Evolutionary conservation across 2,329 filamentous ascomycete genomes (phyloP).

Genomic region (Fusarium mundagurra): DNA sequence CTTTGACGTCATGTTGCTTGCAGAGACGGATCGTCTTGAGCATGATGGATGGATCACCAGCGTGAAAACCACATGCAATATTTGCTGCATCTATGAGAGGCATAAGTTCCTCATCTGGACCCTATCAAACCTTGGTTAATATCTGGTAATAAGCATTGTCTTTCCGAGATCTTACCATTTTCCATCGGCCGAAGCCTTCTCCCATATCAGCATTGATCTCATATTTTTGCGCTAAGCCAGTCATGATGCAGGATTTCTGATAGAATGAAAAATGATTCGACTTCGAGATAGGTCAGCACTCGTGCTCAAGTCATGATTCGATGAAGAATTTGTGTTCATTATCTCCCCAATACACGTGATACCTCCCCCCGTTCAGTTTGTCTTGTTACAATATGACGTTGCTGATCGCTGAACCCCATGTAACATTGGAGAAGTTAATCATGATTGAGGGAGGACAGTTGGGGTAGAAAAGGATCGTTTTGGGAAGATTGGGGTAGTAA

Average conservation of each 20-base stretch:
- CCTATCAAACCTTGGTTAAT: neutral
- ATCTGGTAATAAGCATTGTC: neutral
- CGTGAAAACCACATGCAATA: conserved; percentile 69
- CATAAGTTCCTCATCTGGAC: conserved; percentile 68
- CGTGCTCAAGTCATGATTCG: neutral
- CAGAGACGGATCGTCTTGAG: conserved; percentile 65
- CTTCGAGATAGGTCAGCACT: neutral
- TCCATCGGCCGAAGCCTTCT: neutral
- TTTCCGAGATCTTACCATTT: neutral
- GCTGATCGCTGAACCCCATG: neutral
- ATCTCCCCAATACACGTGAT: neutral
- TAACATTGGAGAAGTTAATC: neutral
- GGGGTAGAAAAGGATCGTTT: neutral
- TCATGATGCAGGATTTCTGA: neutral
- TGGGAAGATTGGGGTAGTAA: neutral
- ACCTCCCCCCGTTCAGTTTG: neutral
- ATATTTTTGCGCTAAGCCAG: neutral
- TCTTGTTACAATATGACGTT: neutral
- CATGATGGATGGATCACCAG: conserved; percentile 73
- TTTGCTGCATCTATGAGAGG: conserved; percentile 71
- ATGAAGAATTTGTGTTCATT: neutral
- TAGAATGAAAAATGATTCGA: neutral
- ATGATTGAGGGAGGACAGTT: neutral
- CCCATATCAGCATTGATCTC: conserved; percentile 2
- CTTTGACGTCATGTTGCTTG: conserved; percentile 64